These are phyloP conservation scores for Phytophthora pseudosyringae DNA, from an alignment of 352 stramenopile genomes.

Conservation along the genomic window DNA sequence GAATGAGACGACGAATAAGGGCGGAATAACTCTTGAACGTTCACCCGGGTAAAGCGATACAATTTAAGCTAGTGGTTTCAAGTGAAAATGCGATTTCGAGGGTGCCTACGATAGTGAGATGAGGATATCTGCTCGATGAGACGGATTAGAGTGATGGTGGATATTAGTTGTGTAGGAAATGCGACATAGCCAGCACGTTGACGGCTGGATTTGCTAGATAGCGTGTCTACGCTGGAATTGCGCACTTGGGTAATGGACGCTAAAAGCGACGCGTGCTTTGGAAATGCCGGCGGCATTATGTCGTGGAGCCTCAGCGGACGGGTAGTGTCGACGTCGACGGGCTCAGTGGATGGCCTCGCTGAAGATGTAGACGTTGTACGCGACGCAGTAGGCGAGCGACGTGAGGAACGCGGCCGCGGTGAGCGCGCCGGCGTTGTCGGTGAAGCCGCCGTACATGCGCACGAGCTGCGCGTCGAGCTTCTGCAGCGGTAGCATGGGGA, in stretches of 20 bases:
- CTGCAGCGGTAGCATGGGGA: slow-evolving; percentile 54
- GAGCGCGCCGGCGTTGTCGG: slow-evolving; percentile 40
- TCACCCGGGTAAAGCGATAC: neutral
- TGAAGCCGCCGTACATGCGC: slow-evolving; percentile 76
- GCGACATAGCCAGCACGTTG: slow-evolving; percentile 4
- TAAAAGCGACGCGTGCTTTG: too few relatives aligned
- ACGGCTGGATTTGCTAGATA: neutral
- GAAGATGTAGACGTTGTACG: slow-evolving; percentile 59
- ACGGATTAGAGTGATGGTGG: neutral
- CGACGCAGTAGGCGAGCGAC: slow-evolving; percentile 51
- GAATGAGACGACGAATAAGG: slow-evolving; percentile 22
- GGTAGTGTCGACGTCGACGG: neutral
- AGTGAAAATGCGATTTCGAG: slow-evolving; percentile 1
- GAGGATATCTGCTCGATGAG: slow-evolving; percentile 1
- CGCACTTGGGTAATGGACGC: neutral
- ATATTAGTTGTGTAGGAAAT: slow-evolving; percentile 7
- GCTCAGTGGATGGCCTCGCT: slow-evolving; percentile 35
- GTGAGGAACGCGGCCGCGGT: slow-evolving; percentile 45
- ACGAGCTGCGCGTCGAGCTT: slow-evolving; percentile 70
- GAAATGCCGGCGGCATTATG: too few relatives aligned
- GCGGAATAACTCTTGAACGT: slow-evolving; percentile 13
- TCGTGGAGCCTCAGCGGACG: slow-evolving; percentile 2
- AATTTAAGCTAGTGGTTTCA: neutral
- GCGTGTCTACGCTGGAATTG: slow-evolving; percentile 1
- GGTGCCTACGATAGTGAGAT: neutral